These are phyloP conservation scores for Saprolegnia diclina DNA, from an alignment of 352 stramenopile genomes.

Conservation along the genomic window DNA sequence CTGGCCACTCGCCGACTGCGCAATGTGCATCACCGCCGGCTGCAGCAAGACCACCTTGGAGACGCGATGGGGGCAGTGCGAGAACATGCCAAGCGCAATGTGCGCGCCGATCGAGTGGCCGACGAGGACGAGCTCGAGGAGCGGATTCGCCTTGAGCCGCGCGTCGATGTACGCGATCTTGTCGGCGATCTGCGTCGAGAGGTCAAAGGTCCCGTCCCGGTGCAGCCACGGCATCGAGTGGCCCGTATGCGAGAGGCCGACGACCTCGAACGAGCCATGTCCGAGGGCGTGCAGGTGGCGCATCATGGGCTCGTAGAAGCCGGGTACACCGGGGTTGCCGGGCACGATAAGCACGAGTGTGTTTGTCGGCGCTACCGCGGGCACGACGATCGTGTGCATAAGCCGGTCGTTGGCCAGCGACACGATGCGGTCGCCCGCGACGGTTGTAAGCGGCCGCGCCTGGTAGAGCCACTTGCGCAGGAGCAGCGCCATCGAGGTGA, in stretches of 20 bases:
- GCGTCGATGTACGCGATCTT: constrained; percentile 65
- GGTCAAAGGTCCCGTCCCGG: constrained; percentile 33
- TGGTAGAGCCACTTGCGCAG: too few relatives aligned
- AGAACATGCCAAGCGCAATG: constrained; percentile 47
- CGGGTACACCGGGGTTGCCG: constrained; percentile 56
- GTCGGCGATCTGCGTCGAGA: constrained; percentile 60
- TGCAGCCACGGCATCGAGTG: constrained; percentile 69
- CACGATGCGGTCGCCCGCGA: neutral
- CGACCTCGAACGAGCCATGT: constrained; percentile 43
- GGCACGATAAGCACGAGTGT: constrained; percentile 53
- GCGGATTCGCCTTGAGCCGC: constrained; percentile 42
- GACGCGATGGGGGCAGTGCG: constrained; percentile 47
- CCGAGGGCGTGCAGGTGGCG: constrained; percentile 39
- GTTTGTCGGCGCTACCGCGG: neutral
- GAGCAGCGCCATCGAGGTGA: too few relatives aligned
- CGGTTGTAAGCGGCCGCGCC: too few relatives aligned
- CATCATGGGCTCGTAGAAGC: constrained; percentile 67
- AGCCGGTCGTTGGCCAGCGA: constrained; percentile 5
- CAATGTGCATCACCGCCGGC: constrained; percentile 63
- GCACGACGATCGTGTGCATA: constrained; percentile 14
- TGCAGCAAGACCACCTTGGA: constrained; percentile 64
- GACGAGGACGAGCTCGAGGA: constrained; percentile 46
- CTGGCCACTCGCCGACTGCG: constrained; percentile 37
- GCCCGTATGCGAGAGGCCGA: constrained; percentile 49
- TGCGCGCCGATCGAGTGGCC: constrained; percentile 63